Base-by-base conservation (phyloP, 1,139 yeast genomes). In the Yamadazyma mexicana region DNA sequence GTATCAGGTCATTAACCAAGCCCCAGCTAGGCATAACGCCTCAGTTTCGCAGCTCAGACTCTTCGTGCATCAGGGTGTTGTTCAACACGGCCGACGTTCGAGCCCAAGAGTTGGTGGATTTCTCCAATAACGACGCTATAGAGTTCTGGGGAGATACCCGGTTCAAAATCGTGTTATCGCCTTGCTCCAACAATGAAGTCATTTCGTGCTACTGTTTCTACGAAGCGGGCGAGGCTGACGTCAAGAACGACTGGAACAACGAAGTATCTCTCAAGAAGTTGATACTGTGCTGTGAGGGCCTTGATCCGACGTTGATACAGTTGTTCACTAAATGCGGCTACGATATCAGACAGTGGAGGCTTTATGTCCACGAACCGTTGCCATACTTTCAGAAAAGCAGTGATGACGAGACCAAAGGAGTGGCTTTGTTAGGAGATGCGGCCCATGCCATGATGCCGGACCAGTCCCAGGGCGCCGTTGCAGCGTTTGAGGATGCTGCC, bases 361-460 rank as follows among this genome's bases (percentile, higher is more conserved):
- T 59, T 17, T 59, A 59, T 38, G 62, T 56, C 30, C 61, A 59
- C 35, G 51, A 57, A 37, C 61, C 61, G 7, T 51, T 53, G 33
- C 56, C 59, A 4, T 51, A 52, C 36, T 59, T 59, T 46, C 41
- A 47, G 17, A 56, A 47, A 30, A 46, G 48, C 22, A 54, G 42
- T 37, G 43, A 46, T 16, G 44, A 44, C 17, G 56, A 51, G n/a
- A 49, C 48, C 18, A 47, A 42, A 33, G 50, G 50, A 3, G 52
- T 63, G 17, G 60, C 58, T 15, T 50, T 65, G 23, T 36, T 66
- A 14, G 71, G 71, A n/a, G 73, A 66, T 48, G 61, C 69, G 2
- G 62, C 65, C 17, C 74, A 67, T 47, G 64, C 73, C 3, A 67
- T 67, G 44, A 51, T 67, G 46, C 72, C 73, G 4, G 67, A 66